Evolutionary conservation across 768 basidiomycete species (phyloP).

Genomic region (Trametes elegans): DNA sequence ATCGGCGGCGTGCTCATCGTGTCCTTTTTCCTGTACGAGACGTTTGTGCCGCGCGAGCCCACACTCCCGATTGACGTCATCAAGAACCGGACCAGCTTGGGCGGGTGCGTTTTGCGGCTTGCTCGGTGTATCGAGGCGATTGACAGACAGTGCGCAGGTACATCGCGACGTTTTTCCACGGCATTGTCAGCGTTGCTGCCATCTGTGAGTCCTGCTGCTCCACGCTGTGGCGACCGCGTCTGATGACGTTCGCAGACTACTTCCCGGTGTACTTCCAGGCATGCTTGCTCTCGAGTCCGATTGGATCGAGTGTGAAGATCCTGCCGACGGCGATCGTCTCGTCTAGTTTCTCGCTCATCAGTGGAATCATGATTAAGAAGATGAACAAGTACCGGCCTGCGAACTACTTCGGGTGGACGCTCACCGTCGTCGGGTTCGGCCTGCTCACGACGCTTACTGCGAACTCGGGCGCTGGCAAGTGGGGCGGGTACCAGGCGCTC

Average conservation of each 20-base stretch:
- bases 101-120: not conserved
- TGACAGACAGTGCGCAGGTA: constrained; percentile 23
- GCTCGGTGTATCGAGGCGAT: not conserved
- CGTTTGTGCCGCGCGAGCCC: constrained; percentile 5
- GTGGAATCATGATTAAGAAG: constrained; percentile 25
- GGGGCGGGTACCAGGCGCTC: constrained; percentile 16
- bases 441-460: constrained; percentile 32
- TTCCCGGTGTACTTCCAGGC: constrained; percentile 46
- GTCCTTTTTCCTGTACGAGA: constrained; percentile 26
- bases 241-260: constrained; percentile 45
- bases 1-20: constrained; percentile 33
- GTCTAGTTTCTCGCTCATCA: constrained; percentile 29
- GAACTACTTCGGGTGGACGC: constrained; percentile 36
- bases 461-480: not conserved
- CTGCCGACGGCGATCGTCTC: constrained; percentile 28
- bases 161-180: constrained; percentile 26
- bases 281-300: constrained; percentile 34
- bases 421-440: constrained; percentile 34
- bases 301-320: constrained; percentile 25
- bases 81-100: constrained; percentile 8
- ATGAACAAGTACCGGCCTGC: constrained; percentile 32
- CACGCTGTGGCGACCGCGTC: too few relatives aligned
- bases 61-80: constrained; percentile 10
- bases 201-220: constrained; percentile 29
- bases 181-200: constrained; percentile 13